These are phyloP conservation scores for Russula sp. DNA, from an alignment of 768 basidiomycete genomes.

Conservation along the genomic window DNA sequence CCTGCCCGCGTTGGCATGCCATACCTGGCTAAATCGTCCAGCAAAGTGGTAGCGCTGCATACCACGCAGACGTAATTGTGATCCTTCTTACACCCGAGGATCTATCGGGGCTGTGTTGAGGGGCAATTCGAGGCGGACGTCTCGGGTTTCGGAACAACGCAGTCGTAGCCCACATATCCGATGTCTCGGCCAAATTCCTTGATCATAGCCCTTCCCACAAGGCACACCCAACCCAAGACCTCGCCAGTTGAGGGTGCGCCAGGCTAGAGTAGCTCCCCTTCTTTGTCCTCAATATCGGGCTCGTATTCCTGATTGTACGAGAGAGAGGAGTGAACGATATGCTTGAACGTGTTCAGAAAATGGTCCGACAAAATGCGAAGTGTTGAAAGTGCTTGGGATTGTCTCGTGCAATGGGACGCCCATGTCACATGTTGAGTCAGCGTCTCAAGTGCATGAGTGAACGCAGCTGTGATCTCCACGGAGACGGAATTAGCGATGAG, in stretches of 20 bases:
- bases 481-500: constrained; percentile 31
- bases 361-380: constrained; percentile 65
- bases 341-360: constrained; percentile 73
- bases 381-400: constrained; percentile 50
- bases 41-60: neutral
- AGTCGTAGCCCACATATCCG: constrained; percentile 68
- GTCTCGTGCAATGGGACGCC: constrained; percentile 28
- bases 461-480: constrained; percentile 29
- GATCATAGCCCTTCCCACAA: constrained; percentile 85
- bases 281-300: constrained; percentile 80
- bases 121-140: constrained; percentile 16
- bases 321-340: constrained; percentile 65
- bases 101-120: constrained; percentile 24
- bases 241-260: constrained; percentile 69
- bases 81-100: constrained; percentile 9
- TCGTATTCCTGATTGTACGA: constrained; percentile 68
- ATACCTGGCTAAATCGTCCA: constrained; percentile 8
- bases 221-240: constrained; percentile 81
- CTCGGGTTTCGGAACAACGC: constrained; percentile 69
- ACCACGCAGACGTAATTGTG: neutral
- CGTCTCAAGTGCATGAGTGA: constrained; percentile 37
- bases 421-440: constrained; percentile 45
- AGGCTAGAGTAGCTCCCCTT: constrained; percentile 85
- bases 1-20: constrained; percentile 8
- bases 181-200: constrained; percentile 74